Conservation (phyloP, 495 filamentous ascomycete genomes). For the Talaromyces nanjingensis region DNA sequence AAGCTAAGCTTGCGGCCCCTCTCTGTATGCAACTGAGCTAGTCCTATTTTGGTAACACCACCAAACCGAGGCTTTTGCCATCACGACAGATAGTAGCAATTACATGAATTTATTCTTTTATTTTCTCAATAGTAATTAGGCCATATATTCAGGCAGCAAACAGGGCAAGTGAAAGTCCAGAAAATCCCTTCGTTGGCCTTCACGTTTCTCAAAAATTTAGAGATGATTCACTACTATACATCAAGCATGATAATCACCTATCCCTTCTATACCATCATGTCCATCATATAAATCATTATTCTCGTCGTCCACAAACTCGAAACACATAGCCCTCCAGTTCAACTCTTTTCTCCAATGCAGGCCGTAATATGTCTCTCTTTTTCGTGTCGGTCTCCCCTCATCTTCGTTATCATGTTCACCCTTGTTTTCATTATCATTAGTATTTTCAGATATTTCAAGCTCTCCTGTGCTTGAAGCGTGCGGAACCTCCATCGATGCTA, state of each 20-base stretch:
- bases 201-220: neutral
- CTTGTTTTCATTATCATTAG: slow-evolving; percentile 7
- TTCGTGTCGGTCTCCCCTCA: slow-evolving; percentile 35
- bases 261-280: neutral
- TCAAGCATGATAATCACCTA: slow-evolving; percentile 7
- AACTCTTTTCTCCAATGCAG: slow-evolving; percentile 88
- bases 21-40: neutral
- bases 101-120: neutral
- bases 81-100: neutral
- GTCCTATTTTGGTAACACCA: neutral
- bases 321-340: slow-evolving; percentile 87
- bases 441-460: neutral
- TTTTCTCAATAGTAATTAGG: too few relatives aligned
- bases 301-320: slow-evolving; percentile 60
- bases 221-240: neutral
- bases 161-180: too few relatives aligned
- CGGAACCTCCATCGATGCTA: slow-evolving; percentile 31
- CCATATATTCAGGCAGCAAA: too few relatives aligned
- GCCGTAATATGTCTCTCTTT: slow-evolving; percentile 51
- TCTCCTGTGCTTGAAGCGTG: neutral
- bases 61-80: neutral
- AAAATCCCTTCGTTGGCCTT: neutral
- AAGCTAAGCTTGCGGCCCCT: slow-evolving; percentile 9
- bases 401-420: slow-evolving; percentile 16
- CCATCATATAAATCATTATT: neutral